Percentiles rank a stretch among this genome's conserved stretches.
Conservation (phyloP, 2,329 filamentous ascomycete species). For the Rosellinia necatrix region DNA sequence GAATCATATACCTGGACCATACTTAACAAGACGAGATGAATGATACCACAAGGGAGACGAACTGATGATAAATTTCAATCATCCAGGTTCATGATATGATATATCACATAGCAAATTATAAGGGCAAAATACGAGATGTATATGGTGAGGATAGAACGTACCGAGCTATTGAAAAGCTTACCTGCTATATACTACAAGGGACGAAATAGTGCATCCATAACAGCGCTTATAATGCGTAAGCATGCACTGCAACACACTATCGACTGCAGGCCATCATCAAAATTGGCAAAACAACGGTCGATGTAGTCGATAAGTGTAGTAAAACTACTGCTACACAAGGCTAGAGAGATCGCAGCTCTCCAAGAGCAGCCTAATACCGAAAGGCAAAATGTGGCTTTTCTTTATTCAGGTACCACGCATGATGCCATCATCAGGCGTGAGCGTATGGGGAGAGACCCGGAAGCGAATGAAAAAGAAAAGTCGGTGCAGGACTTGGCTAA, state of each 20-base stretch:
- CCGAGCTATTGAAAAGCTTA: not conserved
- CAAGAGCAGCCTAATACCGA: no score
- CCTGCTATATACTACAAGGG: not conserved
- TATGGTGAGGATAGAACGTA: not conserved
- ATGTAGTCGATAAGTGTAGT: no score
- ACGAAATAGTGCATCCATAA: constrained; percentile 11
- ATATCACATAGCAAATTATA: not conserved
- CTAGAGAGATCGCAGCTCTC: not conserved
- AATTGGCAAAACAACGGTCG: constrained; percentile 3
- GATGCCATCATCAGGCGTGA: no score
- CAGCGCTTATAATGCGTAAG: not conserved
- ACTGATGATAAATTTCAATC: no score
- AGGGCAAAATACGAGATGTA: constrained; percentile 2
- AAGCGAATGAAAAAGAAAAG: not conserved
- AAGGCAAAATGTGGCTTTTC: no score
- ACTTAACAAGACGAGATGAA: no score
- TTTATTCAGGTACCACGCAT: no score
- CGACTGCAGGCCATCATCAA: constrained; percentile 9
- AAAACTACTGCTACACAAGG: not conserved
- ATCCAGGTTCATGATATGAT: no score
- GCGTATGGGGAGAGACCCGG: no score
- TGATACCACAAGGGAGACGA: no score
- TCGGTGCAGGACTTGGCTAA: not conserved
- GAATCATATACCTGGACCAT: no score
- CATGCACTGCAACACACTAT: no score